phyloP scores from a whole-genome alignment of 148 eudicot genomes.

The Nyssa sinensis region DNA sequence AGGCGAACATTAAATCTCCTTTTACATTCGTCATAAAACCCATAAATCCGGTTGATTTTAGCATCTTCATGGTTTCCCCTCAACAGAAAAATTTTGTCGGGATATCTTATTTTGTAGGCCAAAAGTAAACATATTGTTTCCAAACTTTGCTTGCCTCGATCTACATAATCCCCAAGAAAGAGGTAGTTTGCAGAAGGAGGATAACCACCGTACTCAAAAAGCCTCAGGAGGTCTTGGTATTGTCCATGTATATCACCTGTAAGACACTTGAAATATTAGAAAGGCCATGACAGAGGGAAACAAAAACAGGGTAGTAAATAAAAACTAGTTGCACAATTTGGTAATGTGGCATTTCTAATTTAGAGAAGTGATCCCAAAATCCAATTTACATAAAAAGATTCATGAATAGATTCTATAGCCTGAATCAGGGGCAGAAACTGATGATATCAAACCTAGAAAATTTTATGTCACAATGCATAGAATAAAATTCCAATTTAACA shows the following conservation, averaged over 20 bases:
- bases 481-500: not conserved
- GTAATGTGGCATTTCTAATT: not conserved
- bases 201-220: slow-evolving; percentile 81
- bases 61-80: slow-evolving; percentile 97
- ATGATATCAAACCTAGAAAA: no score
- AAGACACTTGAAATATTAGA: slow-evolving; percentile 20
- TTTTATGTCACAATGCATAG: not conserved
- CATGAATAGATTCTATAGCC: not conserved
- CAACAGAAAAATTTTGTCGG: slow-evolving; percentile 62
- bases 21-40: slow-evolving; percentile 92
- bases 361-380: not conserved
- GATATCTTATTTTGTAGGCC: slow-evolving; percentile 86
- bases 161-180: slow-evolving; percentile 91
- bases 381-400: not conserved
- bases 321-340: not conserved
- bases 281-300: not conserved
- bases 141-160: slow-evolving; percentile 89
- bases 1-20: slow-evolving; percentile 89
- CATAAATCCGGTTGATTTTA: slow-evolving; percentile 81
- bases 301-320: not conserved
- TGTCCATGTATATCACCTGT: slow-evolving; percentile 95
- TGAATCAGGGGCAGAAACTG: not conserved
- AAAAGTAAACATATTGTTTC: slow-evolving; percentile 86
- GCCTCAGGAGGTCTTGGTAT: slow-evolving; percentile 76
- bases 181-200: slow-evolving; percentile 84